These are phyloP conservation scores for Trichophyton schoenleinii DNA, from an alignment of 2,329 filamentous ascomycete genomes.

Conservation along the genomic window DNA sequence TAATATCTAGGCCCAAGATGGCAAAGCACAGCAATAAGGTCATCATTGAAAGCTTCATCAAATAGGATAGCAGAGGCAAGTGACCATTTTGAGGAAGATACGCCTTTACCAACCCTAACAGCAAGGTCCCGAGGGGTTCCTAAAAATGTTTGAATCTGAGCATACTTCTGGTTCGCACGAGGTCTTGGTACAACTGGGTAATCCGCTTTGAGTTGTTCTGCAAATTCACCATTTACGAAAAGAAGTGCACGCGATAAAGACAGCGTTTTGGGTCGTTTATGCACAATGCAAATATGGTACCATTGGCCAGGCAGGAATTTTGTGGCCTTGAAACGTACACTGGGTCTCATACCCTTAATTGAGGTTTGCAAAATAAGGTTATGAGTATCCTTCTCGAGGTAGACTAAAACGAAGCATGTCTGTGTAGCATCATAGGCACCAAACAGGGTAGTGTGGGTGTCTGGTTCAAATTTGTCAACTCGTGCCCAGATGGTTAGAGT, in stretches of 20 bases:
- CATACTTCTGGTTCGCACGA: constrained; percentile 38
- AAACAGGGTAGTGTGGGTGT: constrained; percentile 86
- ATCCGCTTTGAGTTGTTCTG: constrained; percentile 77
- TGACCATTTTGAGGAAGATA: constrained; percentile 72
- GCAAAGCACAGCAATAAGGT: constrained; percentile 80
- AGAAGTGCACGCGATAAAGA: constrained; percentile 69
- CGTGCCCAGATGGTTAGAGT: constrained; percentile 82
- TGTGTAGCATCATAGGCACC: constrained; percentile 86
- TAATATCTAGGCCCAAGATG: constrained; percentile 82
- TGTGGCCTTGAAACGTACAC: constrained; percentile 80
- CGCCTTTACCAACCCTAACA: constrained; percentile 56
- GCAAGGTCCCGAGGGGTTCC: constrained; percentile 86
- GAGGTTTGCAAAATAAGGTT: constrained; percentile 96
- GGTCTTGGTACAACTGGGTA: constrained; percentile 68
- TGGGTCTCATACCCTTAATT: constrained; percentile 70
- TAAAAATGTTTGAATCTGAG: constrained; percentile 75
- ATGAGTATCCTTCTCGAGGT: constrained; percentile 82
- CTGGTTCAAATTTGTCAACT: constrained; percentile 72
- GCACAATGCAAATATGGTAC: constrained; percentile 89
- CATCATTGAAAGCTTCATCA: constrained; percentile 76
- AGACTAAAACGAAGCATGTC: constrained; percentile 85
- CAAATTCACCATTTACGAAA: constrained; percentile 86
- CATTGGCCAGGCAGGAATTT: constrained; percentile 64
- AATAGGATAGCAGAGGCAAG: constrained; percentile 82
- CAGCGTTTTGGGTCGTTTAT: constrained; percentile 64